Percentiles rank a stretch among this genome's conserved stretches.
Conservation (phyloP, 2,329 filamentous ascomycete species). For the Trichophyton simii region DNA sequence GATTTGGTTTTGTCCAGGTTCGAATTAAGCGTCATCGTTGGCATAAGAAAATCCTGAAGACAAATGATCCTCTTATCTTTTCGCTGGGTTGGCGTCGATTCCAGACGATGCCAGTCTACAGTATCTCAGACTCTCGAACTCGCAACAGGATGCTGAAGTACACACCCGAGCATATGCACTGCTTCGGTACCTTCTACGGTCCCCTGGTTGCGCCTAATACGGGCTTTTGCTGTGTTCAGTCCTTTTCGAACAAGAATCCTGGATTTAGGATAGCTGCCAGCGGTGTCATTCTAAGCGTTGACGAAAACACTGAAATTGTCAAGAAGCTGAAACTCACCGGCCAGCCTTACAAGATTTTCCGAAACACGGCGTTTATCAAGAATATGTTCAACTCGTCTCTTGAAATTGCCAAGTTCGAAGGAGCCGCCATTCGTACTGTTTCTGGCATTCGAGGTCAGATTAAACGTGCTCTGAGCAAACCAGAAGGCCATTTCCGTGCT, state of each 20-base stretch:
- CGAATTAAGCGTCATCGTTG: constrained; percentile 94
- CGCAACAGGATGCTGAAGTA: constrained; percentile 98
- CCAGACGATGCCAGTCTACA: constrained; percentile 84
- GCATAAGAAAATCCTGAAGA: constrained; percentile 99
- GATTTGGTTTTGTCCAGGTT: constrained; percentile 89
- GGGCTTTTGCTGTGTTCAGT: constrained; percentile 87
- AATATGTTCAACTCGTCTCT: constrained; percentile 93
- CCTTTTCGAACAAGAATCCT: constrained; percentile 68
- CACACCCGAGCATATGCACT: constrained; percentile 98
- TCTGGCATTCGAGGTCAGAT: constrained; percentile 93
- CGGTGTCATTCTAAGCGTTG: constrained; percentile 83
- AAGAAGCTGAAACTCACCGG: constrained; percentile 98
- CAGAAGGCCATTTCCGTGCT: constrained; percentile 89
- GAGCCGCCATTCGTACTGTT: constrained; percentile 87
- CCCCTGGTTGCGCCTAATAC: constrained; percentile 92
- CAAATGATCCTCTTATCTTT: constrained; percentile 93
- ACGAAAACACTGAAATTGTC: constrained; percentile 92
- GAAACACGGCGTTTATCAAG: constrained; percentile 97
- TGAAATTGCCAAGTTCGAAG: constrained; percentile 97
- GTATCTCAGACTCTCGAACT: constrained; percentile 83
- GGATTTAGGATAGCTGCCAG: constrained; percentile 92
- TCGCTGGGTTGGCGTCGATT: constrained; percentile 93
- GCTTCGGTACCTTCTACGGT: constrained; percentile 89
- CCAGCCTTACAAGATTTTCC: constrained; percentile 92
- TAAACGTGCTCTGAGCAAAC: constrained; percentile 85